Evolutionary conservation across 306 rosid genomes (phyloP), one percentile per base, ranked within the genome.

Genomic region (Fagus sylvatica): DNA sequence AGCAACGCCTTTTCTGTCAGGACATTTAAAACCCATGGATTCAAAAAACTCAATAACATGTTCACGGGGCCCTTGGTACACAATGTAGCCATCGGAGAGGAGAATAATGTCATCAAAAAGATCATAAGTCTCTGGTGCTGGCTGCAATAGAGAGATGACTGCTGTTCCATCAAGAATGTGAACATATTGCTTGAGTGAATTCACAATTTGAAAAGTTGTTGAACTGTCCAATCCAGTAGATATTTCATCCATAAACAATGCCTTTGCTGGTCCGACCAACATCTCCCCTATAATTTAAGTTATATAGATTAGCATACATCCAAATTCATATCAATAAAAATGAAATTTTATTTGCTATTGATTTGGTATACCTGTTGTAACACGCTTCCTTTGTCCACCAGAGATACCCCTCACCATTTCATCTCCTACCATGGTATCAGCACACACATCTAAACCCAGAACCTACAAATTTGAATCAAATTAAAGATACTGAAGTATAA

Each of bases 181-280:
- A 22, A 22, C 28, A 22, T 22, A 22, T 22, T 22, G 28, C 28
- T 65, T 77, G 28, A 87, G 75, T 4, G 82, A 80, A 59, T 85
- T 84, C 74, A 85, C 85, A 62, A 87, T 87, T 64, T 87, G 91
- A 30, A 70, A 87, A 2, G 91, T 82, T 15, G 91, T 87, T 4
- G 91, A 84, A 68, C 88, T 87, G 84, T 87, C 91, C 75, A 87
- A 80, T 53, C 88, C 91, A 28, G 91, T 87, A 12, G 91, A 87
- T 71, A 85, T 87, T 76, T 87, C 91, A 37, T 87, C 88, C 91
- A 87, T 87, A 46, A 84, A 82, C 39, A 87, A 62, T 6, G 78
- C 91, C 65, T 72, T 81, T 10, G 91, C 73, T n/a, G 91, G 91
- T 55, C 91, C 91, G 34, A 87, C 91, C 49, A 87, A 74, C 91